phyloP scores from a whole-genome alignment of 345 rosid species.

The Turnera subulata region DNA sequence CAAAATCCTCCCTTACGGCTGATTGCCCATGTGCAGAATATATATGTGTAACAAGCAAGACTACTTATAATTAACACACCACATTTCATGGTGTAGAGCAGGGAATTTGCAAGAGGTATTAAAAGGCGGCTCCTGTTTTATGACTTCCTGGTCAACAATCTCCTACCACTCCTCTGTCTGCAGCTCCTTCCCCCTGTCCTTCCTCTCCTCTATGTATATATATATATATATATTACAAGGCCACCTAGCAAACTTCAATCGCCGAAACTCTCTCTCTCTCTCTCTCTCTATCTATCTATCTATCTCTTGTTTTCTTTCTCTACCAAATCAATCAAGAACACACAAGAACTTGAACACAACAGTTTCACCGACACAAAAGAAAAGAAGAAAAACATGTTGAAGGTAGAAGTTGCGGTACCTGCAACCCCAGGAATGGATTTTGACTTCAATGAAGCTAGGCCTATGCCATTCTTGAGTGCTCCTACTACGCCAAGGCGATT shows the following conservation, averaged over 20 bases:
- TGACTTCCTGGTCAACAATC: slow-evolving; percentile 10
- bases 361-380: not conserved
- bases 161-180: not conserved
- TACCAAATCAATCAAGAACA: not conserved
- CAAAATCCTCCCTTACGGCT: no score
- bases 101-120: not conserved
- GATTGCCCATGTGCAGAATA: no score
- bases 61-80: no score
- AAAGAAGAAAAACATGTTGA: not conserved
- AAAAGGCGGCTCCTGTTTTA: slow-evolving; percentile 14
- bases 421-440: slow-evolving; percentile 38
- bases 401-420: slow-evolving; percentile 54
- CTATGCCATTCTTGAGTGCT: slow-evolving; percentile 40
- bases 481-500: slow-evolving; percentile 68
- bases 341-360: not conserved
- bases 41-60: no score
- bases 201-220: not conserved
- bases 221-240: not conserved
- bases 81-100: not conserved
- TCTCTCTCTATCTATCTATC: no score
- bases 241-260: not conserved
- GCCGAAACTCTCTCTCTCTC: not conserved
- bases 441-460: slow-evolving; percentile 43
- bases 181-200: not conserved
- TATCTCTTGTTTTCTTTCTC: not conserved